Percentiles rank a stretch among this genome's conserved stretches.
Evolutionary conservation across 2,329 filamentous ascomycete species (phyloP).

Genomic region (Paracoccidioides lutzii): DNA sequence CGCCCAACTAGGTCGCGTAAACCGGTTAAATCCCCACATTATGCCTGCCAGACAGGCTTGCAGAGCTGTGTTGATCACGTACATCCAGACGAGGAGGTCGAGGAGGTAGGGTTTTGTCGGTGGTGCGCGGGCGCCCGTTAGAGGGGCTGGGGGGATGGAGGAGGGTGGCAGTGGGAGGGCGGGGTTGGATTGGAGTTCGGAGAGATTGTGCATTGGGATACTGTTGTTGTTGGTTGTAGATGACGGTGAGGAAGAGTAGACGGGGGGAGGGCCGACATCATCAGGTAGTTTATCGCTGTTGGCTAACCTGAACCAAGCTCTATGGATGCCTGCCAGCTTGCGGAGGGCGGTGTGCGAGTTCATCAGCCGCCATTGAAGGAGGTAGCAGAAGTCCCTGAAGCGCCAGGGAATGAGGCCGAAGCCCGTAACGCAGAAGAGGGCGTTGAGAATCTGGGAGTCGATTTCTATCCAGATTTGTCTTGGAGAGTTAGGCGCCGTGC

Average conservation of each 20-base stretch:
- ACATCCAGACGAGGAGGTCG: slow-evolving; percentile 66
- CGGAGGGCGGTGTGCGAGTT: slow-evolving; percentile 47
- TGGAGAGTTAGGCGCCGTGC: slow-evolving; percentile 60
- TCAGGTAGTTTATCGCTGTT: slow-evolving; percentile 49
- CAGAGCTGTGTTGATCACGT: slow-evolving; percentile 65
- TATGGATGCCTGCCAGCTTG: slow-evolving; percentile 59
- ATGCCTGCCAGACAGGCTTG: slow-evolving; percentile 61
- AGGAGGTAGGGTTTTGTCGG: slow-evolving; percentile 61
- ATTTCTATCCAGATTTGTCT: slow-evolving; percentile 77
- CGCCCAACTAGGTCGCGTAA: slow-evolving; percentile 62
- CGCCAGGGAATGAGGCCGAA: slow-evolving; percentile 79
- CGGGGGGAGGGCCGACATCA: slow-evolving; percentile 14
- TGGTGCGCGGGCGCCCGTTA: slow-evolving; percentile 58
- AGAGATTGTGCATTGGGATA: slow-evolving; percentile 11
- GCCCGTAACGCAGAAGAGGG: slow-evolving; percentile 73
- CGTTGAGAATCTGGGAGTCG: slow-evolving; percentile 71
- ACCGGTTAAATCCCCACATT: slow-evolving; percentile 72
- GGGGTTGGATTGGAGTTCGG: slow-evolving; percentile 27
- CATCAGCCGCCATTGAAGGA: slow-evolving; percentile 50
- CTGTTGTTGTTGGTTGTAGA: not conserved
- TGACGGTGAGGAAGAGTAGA: slow-evolving; percentile 7
- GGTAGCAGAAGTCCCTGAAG: slow-evolving; percentile 64
- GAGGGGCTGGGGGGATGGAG: slow-evolving; percentile 52
- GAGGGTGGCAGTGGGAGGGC: slow-evolving; percentile 50
- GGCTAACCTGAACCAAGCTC: slow-evolving; percentile 60